These are phyloP conservation scores for Cyclotella kingstonii DNA, from an alignment of 108 stramenopile species.

Conservation along the genomic window DNA sequence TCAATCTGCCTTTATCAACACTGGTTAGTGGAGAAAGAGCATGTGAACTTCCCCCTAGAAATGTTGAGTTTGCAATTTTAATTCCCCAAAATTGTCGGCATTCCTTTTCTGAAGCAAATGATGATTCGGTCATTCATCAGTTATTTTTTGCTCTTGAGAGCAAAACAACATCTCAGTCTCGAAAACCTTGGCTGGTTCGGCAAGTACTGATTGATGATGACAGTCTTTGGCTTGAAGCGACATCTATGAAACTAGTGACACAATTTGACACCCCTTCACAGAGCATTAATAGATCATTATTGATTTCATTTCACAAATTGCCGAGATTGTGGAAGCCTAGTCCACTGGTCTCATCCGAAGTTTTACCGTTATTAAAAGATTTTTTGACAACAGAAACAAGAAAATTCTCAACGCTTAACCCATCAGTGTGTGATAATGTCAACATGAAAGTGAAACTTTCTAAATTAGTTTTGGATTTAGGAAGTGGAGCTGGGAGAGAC, in stretches of 20 bases:
- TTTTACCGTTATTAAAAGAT: constrained; percentile 52
- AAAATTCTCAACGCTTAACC: neutral
- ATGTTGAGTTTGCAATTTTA: constrained; percentile 52
- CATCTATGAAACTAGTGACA: neutral
- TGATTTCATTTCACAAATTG: constrained; percentile 20
- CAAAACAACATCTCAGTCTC: constrained; percentile 40
- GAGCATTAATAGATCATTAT: neutral
- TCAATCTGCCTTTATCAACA: constrained; percentile 38
- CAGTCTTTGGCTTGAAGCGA: constrained; percentile 36
- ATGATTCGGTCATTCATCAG: constrained; percentile 11
- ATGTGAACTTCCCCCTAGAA: constrained; percentile 59
- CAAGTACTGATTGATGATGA: constrained; percentile 43
- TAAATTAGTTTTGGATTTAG: constrained; percentile 68
- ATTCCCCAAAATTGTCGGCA: constrained; percentile 13
- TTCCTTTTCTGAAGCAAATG: constrained; percentile 2
- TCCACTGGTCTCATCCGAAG: constrained; percentile 52
- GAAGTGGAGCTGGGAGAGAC: constrained; percentile 78
- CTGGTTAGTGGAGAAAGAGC: constrained; percentile 43
- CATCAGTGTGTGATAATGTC: neutral
- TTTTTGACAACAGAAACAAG: neutral
- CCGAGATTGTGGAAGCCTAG: constrained; percentile 83
- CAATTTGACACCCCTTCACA: neutral
- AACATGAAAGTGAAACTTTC: neutral
- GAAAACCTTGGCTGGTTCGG: constrained; percentile 58
- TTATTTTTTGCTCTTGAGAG: constrained; percentile 44